Evolutionary conservation across 2,329 filamentous ascomycete genomes (phyloP).

Genomic region (Zymoseptoria pseudotritici): DNA sequence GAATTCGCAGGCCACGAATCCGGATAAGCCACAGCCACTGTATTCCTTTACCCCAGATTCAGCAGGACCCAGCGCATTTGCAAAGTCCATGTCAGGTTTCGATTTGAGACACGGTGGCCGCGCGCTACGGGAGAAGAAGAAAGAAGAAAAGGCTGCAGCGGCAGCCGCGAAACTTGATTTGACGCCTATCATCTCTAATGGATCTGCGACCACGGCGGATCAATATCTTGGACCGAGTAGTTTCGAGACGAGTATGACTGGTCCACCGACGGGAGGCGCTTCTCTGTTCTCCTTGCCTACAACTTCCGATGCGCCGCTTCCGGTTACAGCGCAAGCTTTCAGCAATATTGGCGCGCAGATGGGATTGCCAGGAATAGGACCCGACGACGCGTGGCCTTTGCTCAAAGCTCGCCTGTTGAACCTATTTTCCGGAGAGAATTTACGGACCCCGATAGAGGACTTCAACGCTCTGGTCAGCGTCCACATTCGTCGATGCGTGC

Average conservation of each 20-base stretch:
- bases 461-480: conserved; percentile 73
- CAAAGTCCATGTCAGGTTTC: conserved; percentile 73
- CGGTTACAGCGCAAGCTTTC: conserved; percentile 33
- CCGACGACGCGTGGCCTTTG: conserved; percentile 76
- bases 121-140: conserved; percentile 66
- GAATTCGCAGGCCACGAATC: conserved; percentile 69
- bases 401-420: conserved; percentile 67
- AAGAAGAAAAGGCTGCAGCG: conserved; percentile 43
- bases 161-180: conserved; percentile 29
- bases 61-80: conserved; percentile 63
- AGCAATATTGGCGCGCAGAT: conserved; percentile 40
- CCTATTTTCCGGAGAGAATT: conserved; percentile 74
- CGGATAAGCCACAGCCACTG: conserved; percentile 64
- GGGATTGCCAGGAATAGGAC: conserved; percentile 41
- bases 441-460: conserved; percentile 73
- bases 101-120: conserved; percentile 71
- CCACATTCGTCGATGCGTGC: conserved; percentile 70
- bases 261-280: conserved; percentile 23
- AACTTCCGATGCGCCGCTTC: conserved; percentile 24
- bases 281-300: conserved; percentile 27
- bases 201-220: conserved; percentile 19
- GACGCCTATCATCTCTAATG: conserved; percentile 26
- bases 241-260: conserved; percentile 17
- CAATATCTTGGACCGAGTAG: conserved; percentile 22
- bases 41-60: conserved; percentile 76